Conservation (phyloP, 495 filamentous ascomycete genomes). For the Penicillium lagena region DNA sequence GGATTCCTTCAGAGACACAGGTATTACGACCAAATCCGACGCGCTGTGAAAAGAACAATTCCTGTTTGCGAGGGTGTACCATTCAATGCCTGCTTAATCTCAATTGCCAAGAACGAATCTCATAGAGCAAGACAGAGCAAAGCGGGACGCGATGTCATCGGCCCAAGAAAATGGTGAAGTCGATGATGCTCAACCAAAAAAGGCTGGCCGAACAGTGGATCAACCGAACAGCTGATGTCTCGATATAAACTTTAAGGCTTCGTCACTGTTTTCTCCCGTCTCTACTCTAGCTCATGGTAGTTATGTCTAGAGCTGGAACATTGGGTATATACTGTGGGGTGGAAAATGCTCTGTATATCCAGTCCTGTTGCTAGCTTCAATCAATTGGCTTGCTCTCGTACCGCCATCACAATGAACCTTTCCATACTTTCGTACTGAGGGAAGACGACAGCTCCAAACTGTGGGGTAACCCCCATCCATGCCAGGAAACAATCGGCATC, state of each 20-base stretch:
- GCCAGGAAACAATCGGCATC: neutral
- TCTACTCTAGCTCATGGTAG: neutral
- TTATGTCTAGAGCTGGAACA: too few relatives aligned
- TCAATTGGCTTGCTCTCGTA: too few relatives aligned
- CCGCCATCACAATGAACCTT: too few relatives aligned
- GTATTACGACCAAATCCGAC: neutral
- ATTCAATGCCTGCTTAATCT: conserved; percentile 1
- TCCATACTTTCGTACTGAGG: too few relatives aligned
- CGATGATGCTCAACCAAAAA: conserved; percentile 18
- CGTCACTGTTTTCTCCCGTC: conserved; percentile 1
- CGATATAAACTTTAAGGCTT: conserved; percentile 5
- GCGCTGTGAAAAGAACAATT: conserved; percentile 1
- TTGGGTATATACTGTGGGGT: too few relatives aligned
- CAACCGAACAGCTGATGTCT: conserved; percentile 7
- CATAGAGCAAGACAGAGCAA: neutral
- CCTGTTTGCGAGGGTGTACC: neutral
- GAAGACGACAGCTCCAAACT: too few relatives aligned
- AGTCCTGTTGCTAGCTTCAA: too few relatives aligned
- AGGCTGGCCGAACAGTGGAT: conserved; percentile 6
- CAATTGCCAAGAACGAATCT: conserved; percentile 7
- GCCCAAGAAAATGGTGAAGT: conserved; percentile 7
- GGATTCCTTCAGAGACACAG: conserved; percentile 5
- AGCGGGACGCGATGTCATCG: conserved; percentile 2
- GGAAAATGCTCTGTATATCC: too few relatives aligned
- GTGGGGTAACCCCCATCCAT: neutral